Evolutionary conservation across 108 stramenopile genomes (phyloP).

Genomic region (Craspedostauros australis): DNA sequence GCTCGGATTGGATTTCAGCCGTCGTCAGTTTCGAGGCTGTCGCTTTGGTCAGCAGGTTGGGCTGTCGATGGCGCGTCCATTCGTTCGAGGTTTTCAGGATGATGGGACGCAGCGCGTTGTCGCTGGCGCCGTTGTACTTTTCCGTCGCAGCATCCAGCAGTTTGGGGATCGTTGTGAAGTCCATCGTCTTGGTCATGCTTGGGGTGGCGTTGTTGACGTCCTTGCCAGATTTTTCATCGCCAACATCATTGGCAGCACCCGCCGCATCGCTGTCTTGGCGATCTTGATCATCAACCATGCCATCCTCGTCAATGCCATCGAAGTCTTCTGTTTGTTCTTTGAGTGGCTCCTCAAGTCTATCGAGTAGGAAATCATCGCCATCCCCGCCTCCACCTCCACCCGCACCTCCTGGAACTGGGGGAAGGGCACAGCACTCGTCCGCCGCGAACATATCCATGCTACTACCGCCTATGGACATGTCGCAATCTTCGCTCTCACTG

Average conservation of each 20-base stretch:
- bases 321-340: neutral
- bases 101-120: conserved; percentile 56
- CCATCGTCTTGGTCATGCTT: conserved; percentile 2
- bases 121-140: conserved; percentile 16
- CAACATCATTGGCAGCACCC: neutral
- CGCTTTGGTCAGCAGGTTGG: conserved; percentile 33
- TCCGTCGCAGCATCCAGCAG: conserved; percentile 48
- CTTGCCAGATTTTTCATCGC: neutral
- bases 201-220: neutral
- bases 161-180: conserved; percentile 52
- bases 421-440: neutral
- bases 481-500: neutral
- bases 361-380: no score
- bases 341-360: no score
- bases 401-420: no score
- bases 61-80: conserved; percentile 52
- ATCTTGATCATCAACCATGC: neutral
- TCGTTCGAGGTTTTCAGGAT: conserved; percentile 37
- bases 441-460: neutral
- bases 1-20: conserved; percentile 37
- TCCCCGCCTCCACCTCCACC: no score
- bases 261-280: neutral
- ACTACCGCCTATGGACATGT: neutral
- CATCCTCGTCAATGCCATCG: neutral
- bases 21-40: conserved; percentile 1